Evolutionary conservation across 768 basidiomycete genomes (phyloP), one percentile per base, ranked within the genome.

Genomic region (Xerocomus brunneocitrinus): DNA sequence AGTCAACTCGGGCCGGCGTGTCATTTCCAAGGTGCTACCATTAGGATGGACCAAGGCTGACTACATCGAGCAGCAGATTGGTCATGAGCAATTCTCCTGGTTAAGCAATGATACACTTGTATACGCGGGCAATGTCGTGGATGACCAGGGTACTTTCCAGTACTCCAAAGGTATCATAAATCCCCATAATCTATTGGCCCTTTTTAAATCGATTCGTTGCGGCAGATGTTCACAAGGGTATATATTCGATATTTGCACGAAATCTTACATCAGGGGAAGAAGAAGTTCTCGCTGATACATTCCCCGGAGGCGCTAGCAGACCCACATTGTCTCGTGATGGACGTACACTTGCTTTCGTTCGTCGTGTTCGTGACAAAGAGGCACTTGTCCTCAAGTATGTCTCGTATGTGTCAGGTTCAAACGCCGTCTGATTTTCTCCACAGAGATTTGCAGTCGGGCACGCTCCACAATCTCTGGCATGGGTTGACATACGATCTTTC

Each of bases 21-120:
- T 86, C 5, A 60, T 87, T 47, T 77, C 82, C 30, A 74, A 79
- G 41, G 78, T 72, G 3, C 69, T 88, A 5, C 86, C 87, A 14
- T 57, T 62, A 2, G 86, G 85, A 2, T 87, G 86, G 86, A 72
- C 73, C 27, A 63, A 77, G 22, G 73, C 79, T 9, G 65, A 82
- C 34, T 89, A 89, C 58, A 76, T 74, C 9, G 76, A 84, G 28
- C 85, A 85, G 58, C 87, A 89, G 64, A 82, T 89, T 53, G 87
- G 87, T 1, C 81, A 83, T 1, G 87, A 89, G 56, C 87, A 88
- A 60, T 71, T 82, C 55, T 74, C 86, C 43, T 89, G 85, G 84
- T 65, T 67, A 28, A 76, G 77, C 7, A 67, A 76, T 25, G 85
- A 87, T 55, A 68, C 73, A 16, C 60, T 89, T 9, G 82, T 89